Base-by-base conservation (phyloP, 345 rosid genomes). In the Mallotus nudiflorus region DNA sequence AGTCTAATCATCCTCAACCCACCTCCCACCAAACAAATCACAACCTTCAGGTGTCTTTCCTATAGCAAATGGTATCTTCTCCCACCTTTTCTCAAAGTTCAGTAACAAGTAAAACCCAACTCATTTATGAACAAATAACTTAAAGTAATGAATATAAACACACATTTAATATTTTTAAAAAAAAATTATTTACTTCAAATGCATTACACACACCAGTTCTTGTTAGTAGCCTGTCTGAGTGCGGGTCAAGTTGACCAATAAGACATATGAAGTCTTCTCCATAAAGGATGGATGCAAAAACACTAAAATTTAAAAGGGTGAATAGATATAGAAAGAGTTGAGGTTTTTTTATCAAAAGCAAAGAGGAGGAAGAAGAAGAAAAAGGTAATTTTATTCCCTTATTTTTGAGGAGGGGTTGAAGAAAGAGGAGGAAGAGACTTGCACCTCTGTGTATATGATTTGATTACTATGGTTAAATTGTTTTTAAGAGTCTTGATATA, bases 21-120 rank as follows among this genome's bases (percentile, higher is more conserved):
- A 95, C 25, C 81, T 87, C 58, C 99, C 99, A 20, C 85, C 81
- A 78, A 86, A 95, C 35, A 89, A 33, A 45, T 92, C 92, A 67
- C 99, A 95, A 0, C 77, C 86, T 67, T 85, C 91, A 45, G 80
- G 84, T 9, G 70, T 74, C 85, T 74, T 85, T 52, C 90, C 94
- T 0, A 80, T 62, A 0, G 90, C 79, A 54, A 89, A 90, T 0
- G 98, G 91, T 39, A 84, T 22, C 79, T 82, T 82, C 65, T 81
- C 82, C 68, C 69, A 76, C 74, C 79, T 82, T 86, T 78, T 88
- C 82, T 77, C 84, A 82, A 70, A 63, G 82, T 71, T 61, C 66
- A 52, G 37, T 46, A n/a, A n/a, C n/a, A n/a, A n/a, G 49, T 33
- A 51, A 53, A 51, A 31, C 18, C 27, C 58, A 70, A 66, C 66